phyloP scores from a whole-genome alignment of 2,329 filamentous ascomycete genomes.

The Diaporthe aspalathi region DNA sequence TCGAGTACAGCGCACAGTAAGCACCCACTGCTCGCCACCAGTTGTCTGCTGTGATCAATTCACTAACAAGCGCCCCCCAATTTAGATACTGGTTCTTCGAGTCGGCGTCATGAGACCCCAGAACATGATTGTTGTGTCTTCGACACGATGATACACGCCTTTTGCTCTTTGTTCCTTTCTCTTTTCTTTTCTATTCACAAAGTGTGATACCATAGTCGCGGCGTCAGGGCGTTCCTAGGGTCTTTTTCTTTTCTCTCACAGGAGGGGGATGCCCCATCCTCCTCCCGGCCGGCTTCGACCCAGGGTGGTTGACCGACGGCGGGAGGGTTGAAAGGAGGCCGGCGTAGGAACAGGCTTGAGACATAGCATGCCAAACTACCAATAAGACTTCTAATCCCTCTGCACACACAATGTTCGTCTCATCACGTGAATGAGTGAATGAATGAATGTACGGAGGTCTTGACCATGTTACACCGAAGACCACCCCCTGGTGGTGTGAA shows the following conservation, averaged over 20 bases:
- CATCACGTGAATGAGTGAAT: not conserved
- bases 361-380: slow-evolving; percentile 23
- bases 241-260: not conserved
- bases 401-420: not conserved
- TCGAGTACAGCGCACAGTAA: slow-evolving; percentile 88
- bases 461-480: too few species aligned
- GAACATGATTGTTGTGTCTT: not conserved
- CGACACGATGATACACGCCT: not conserved
- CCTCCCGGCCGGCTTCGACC: slow-evolving; percentile 5
- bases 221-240: slow-evolving; percentile 28
- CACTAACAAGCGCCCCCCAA: slow-evolving; percentile 27
- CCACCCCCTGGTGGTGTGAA: too few species aligned
- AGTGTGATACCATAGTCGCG: slow-evolving; percentile 32
- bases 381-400: slow-evolving; percentile 22
- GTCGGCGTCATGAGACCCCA: slow-evolving; percentile 15
- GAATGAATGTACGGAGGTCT: too few species aligned
- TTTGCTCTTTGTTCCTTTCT: not conserved
- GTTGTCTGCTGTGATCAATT: not conserved
- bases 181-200: not conserved
- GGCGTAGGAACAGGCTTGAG: slow-evolving; percentile 25
- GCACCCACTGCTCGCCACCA: slow-evolving; percentile 47
- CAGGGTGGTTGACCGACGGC: slow-evolving; percentile 14
- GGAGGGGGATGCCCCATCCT: not conserved
- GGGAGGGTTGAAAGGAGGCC: slow-evolving; percentile 21
- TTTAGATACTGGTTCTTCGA: slow-evolving; percentile 55